Conservation (phyloP, 164 flowering plant species). For the Berberis thunbergii region DNA sequence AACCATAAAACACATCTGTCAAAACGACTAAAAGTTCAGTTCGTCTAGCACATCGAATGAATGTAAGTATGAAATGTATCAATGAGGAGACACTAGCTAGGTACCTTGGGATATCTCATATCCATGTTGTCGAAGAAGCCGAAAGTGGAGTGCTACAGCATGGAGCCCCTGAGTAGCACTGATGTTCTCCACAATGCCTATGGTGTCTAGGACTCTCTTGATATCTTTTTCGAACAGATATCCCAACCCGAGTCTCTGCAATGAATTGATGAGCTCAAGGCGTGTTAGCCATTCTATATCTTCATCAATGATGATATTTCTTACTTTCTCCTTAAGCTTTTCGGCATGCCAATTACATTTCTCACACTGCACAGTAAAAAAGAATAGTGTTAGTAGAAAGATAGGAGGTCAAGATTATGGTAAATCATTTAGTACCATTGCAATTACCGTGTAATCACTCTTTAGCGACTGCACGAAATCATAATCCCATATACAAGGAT, state of each 20-base stretch:
- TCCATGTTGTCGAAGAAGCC: neutral
- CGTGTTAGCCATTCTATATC: neutral
- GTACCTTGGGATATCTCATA: slow-evolving; percentile 7
- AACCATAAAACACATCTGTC: neutral
- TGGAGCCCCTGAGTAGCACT: neutral
- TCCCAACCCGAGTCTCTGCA: neutral
- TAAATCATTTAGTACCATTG: neutral
- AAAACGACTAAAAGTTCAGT: neutral
- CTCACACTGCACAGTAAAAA: neutral
- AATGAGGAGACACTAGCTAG: neutral
- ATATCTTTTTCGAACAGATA: neutral
- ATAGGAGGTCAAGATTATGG: neutral
- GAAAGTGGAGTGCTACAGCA: slow-evolving; percentile 1
- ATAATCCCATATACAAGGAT: slow-evolving; percentile 3
- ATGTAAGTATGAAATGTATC: neutral
- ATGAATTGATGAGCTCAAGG: neutral
- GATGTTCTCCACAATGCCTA: neutral
- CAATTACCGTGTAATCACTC: neutral
- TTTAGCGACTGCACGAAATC: neutral
- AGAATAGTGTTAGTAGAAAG: neutral
- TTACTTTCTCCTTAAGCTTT: neutral
- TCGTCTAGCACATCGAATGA: neutral
- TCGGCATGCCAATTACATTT: neutral
- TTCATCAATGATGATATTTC: neutral
- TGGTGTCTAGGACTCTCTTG: neutral